Evolutionary conservation across 108 stramenopile genomes (phyloP).

Genomic region (Hondaea fermentalgiana): DNA sequence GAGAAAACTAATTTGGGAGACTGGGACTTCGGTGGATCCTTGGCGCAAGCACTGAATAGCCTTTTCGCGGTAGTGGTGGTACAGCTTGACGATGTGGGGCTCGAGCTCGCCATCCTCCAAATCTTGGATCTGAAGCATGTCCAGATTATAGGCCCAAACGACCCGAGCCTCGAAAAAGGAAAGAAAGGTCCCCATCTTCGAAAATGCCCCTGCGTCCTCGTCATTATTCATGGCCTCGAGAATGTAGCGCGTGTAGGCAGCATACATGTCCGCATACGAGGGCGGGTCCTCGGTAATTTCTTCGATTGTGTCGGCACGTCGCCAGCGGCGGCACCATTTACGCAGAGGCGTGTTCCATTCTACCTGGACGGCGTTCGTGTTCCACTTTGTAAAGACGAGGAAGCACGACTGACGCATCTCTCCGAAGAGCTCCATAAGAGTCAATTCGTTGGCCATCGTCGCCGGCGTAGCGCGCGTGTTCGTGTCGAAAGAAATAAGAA

Average conservation of each 20-base stretch:
- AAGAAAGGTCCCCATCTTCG: conserved; percentile 8
- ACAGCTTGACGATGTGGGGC: neutral
- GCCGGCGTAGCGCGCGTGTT: conserved; percentile 13
- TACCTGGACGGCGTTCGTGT: neutral
- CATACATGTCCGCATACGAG: conserved; percentile 1
- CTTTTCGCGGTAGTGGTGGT: neutral
- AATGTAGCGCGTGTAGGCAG: neutral
- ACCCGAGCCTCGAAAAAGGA: conserved; percentile 14
- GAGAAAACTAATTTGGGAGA: neutral
- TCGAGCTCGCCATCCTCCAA: conserved; percentile 9
- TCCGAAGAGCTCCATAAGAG: conserved; percentile 1
- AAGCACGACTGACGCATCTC: conserved; percentile 13
- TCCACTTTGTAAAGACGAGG: conserved; percentile 4
- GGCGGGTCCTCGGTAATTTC: neutral
- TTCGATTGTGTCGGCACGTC: neutral
- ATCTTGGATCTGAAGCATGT: neutral
- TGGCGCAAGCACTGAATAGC: neutral
- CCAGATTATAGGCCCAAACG: neutral
- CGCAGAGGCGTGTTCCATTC: neutral
- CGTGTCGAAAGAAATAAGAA: neutral
- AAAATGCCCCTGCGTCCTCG: neutral
- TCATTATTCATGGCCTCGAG: neutral
- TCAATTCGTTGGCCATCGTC: neutral
- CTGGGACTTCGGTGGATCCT: neutral
- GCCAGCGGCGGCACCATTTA: neutral